Evolutionary conservation across 2,329 filamentous ascomycete species (phyloP), one percentile per base, ranked within the genome.

Genomic region (Zalaria obscura): DNA sequence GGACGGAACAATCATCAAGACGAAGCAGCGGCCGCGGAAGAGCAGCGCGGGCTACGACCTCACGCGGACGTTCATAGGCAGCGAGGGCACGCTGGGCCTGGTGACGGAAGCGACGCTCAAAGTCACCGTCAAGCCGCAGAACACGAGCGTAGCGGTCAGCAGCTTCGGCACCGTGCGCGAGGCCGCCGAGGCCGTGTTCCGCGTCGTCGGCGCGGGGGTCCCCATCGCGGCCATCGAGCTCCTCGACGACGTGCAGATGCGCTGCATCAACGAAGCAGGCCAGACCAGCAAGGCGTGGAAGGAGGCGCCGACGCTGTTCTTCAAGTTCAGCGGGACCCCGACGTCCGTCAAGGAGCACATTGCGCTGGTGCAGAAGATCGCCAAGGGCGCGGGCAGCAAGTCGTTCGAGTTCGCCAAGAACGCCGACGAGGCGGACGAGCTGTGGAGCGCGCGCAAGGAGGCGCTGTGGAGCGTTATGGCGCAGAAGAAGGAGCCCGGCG

Each of bases 211-310:
- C 36, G 74, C 81, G 40, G 87, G 86, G 26, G 75, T 94, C 7
- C 84, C 83, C 27, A 79, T 95, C 35, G 87, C 88, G 1, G 88
- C 88, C n/a, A 78, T 95, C 35, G 88, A 95, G 64, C 82, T 95
- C 44, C 69, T 95, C 27, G 88, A 95, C 63, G 87, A 93, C 56
- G 80, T 87, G 43, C 87, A 93, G 66, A 95, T 95, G 80, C 61
- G 66, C 39, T 75, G 80, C 35, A 75, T 84, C 50, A 84, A 84
- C 62, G 66, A 72, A 27, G 75, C 78, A 1, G 79, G 80, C 26
- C 71, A 68, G 55, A 77, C 76, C 0, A 70, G 69, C 31, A 75
- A 78, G 25, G 65, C 64, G 32, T 87, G 82, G 82, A 73, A 73
- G 43, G 80, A 84, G 54, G 63, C 65, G 0, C 78, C 82, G 0